These are phyloP conservation scores for Botrytis porri DNA, from an alignment of 2,329 filamentous ascomycete species.

Conservation along the genomic window DNA sequence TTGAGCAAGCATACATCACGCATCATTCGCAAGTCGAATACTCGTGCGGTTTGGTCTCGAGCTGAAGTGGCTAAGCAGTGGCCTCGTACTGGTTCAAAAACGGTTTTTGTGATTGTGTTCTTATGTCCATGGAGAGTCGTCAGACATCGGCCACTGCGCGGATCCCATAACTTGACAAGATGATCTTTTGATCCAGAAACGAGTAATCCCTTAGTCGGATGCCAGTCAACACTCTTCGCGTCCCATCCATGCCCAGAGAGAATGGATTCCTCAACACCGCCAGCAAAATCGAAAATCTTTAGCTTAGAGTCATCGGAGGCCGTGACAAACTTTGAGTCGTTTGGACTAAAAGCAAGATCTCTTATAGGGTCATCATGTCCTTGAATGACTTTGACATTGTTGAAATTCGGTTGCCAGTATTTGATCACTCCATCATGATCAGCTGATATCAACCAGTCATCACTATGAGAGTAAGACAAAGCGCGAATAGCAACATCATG, in stretches of 20 bases:
- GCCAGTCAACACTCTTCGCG: constrained; percentile 95
- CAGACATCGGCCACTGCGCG: constrained; percentile 82
- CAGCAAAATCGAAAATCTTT: constrained; percentile 95
- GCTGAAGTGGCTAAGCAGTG: constrained; percentile 88
- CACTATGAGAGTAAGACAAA: constrained; percentile 85
- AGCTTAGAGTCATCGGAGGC: constrained; percentile 90
- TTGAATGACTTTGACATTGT: constrained; percentile 93
- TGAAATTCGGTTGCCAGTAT: constrained; percentile 99
- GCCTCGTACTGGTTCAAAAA: constrained; percentile 83
- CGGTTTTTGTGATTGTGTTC: constrained; percentile 90
- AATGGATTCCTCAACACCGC: constrained; percentile 76
- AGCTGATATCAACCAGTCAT: constrained; percentile 94
- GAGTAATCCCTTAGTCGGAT: constrained; percentile 88
- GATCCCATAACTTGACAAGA: constrained; percentile 96
- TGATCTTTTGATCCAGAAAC: constrained; percentile 98
- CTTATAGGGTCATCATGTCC: constrained; percentile 87
- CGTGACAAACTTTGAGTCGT: constrained; percentile 92
- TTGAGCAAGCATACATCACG: constrained; percentile 90
- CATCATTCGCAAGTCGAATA: constrained; percentile 98
- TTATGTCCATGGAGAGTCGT: constrained; percentile 96
- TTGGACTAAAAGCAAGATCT: constrained; percentile 89
- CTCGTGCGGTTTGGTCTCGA: constrained; percentile 84
- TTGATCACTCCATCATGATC: constrained; percentile 95
- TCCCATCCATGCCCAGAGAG: constrained; percentile 97
- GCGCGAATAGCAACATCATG: constrained; percentile 86